Percentiles rank a stretch among this genome's conserved stretches.
Conservation (phyloP, 441 rosid species). For the Pelargonium fulgidum region DNA sequence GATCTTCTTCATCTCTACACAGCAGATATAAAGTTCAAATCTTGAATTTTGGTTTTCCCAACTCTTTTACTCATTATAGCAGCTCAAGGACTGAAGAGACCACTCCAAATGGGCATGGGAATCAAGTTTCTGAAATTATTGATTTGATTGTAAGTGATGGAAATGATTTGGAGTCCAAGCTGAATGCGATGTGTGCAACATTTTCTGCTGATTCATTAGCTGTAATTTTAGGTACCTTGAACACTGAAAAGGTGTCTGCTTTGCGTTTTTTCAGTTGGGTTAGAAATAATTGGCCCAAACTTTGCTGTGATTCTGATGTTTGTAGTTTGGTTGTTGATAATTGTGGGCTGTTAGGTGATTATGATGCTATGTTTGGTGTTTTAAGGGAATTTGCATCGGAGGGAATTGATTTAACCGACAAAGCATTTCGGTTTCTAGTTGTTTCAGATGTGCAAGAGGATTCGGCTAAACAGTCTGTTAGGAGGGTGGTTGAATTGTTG, state of each 20-base stretch:
- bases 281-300: conserved; percentile 24
- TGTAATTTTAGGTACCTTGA: conserved; percentile 31
- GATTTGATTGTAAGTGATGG: conserved; percentile 24
- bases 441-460: conserved; percentile 21
- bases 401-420: conserved; percentile 25
- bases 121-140: conserved; percentile 20
- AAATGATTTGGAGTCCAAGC: conserved; percentile 31
- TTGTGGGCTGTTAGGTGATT: conserved; percentile 44
- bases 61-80: conserved; percentile 6
- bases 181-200: conserved; percentile 29
- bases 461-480: conserved; percentile 19
- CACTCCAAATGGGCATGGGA: conserved; percentile 11
- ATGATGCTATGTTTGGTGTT: conserved; percentile 23
- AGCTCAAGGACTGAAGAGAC: conserved; percentile 4
- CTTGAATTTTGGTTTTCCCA: conserved; percentile 16
- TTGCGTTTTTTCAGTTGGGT: conserved; percentile 43
- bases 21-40: conserved; percentile 8
- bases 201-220: conserved; percentile 25
- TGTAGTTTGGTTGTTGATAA: conserved; percentile 45
- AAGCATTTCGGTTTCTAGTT: conserved; percentile 42
- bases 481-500: conserved; percentile 31
- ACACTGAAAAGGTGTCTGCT: conserved; percentile 31
- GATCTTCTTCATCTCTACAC: conserved; percentile 8
- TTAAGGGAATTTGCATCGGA: conserved; percentile 27
- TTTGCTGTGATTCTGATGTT: conserved; percentile 26